phyloP scores from a whole-genome alignment of 371 early-diverging fungal genomes.

The Umbelopsis sp. region DNA sequence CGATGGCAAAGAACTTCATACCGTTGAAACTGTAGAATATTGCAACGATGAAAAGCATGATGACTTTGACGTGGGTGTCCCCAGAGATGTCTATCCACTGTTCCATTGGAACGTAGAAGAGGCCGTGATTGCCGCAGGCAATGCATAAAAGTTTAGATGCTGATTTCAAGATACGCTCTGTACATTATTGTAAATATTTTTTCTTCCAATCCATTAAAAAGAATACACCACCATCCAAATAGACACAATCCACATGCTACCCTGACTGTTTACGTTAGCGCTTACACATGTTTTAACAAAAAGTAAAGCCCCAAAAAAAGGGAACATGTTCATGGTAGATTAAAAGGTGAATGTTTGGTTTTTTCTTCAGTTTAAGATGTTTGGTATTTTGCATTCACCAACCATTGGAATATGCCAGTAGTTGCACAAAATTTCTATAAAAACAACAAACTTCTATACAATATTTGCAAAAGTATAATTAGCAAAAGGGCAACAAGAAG shows the following conservation, averaged over 20 bases:
- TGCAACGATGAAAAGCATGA: not conserved
- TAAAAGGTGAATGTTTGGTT: not conserved
- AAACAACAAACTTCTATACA: constrained; percentile 19
- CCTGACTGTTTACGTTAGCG: no score
- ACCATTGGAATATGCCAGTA: not conserved
- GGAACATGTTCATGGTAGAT: not conserved
- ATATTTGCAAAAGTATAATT: constrained; percentile 2
- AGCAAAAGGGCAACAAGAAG: not conserved
- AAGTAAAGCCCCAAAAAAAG: not conserved
- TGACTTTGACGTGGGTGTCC: not conserved
- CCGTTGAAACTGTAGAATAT: constrained; percentile 8
- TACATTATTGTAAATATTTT: not conserved
- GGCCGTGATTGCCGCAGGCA: not conserved
- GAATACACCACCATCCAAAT: no score
- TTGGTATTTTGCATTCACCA: constrained; percentile 13
- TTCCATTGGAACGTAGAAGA: constrained; percentile 18
- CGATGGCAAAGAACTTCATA: not conserved
- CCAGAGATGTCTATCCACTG: constrained; percentile 1
- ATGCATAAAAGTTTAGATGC: not conserved
- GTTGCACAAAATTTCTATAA: constrained; percentile 12
- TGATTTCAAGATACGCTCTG: not conserved
- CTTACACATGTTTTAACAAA: no score
- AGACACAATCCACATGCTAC: no score
- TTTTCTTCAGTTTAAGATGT: not conserved
- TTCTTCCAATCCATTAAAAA: not conserved